Conservation (phyloP, 441 rosid genomes). For the Brassica balearica region DNA sequence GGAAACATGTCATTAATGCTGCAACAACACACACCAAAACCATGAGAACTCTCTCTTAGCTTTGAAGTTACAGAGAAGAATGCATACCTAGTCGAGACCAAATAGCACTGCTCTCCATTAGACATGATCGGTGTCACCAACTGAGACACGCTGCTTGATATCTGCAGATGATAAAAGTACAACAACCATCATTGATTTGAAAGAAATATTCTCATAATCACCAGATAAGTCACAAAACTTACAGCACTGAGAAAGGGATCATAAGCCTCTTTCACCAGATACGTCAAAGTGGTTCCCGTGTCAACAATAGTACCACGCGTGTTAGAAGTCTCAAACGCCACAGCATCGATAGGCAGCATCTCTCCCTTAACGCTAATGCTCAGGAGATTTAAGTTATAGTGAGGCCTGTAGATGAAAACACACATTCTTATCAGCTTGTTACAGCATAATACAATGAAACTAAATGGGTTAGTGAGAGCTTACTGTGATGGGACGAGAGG, state of each 20-base stretch:
- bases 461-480: slow-evolving; percentile 32
- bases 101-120: slow-evolving; percentile 69
- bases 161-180: slow-evolving; percentile 39
- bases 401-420: slow-evolving; percentile 56
- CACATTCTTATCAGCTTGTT: slow-evolving; percentile 21
- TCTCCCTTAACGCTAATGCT: slow-evolving; percentile 70
- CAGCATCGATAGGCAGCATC: slow-evolving; percentile 54
- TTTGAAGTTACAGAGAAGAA: slow-evolving; percentile 20
- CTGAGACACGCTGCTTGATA: slow-evolving; percentile 59
- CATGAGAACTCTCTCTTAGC: neutral
- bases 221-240: slow-evolving; percentile 43
- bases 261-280: slow-evolving; percentile 73
- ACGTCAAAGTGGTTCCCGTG: slow-evolving; percentile 79
- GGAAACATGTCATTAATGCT: slow-evolving; percentile 69
- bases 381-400: slow-evolving; percentile 69
- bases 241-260: slow-evolving; percentile 70
- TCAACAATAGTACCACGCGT: slow-evolving; percentile 75
- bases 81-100: slow-evolving; percentile 69
- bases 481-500: slow-evolving; percentile 77
- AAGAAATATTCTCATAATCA: neutral
- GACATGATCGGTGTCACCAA: slow-evolving; percentile 63
- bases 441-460: slow-evolving; percentile 2
- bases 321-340: slow-evolving; percentile 58
- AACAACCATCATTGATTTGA: slow-evolving; percentile 20
- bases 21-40: slow-evolving; percentile 33